A percentile compares a stretch with the other conserved stretches of the same genome.
These are phyloP conservation scores for Dittrichia graveolens DNA, from an alignment of 129 eudicot species.

Conservation along the genomic window DNA sequence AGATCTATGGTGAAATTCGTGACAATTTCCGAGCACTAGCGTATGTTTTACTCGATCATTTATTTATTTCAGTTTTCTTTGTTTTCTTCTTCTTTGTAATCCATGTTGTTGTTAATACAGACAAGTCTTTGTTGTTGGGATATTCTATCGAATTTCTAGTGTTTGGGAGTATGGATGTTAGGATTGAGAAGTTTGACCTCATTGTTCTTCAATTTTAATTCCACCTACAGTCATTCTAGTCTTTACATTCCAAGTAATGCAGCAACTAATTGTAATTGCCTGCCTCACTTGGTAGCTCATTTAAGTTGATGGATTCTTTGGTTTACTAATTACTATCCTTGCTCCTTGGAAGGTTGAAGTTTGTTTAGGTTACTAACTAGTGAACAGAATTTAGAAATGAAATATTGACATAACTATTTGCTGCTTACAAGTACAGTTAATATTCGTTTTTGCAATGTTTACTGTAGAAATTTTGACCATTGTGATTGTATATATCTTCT, in stretches of 20 bases:
- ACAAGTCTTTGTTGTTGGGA: constrained; percentile 5
- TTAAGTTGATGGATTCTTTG: background rate
- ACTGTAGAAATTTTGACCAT: background rate
- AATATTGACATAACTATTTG: background rate
- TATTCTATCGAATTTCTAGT: constrained; percentile 1
- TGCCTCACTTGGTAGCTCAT: constrained; percentile 7
- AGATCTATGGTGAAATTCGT: constrained; percentile 96
- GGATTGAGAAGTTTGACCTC: background rate
- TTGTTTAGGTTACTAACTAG: background rate
- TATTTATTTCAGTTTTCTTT: background rate
- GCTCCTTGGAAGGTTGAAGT: background rate
- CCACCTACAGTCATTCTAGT: no score
- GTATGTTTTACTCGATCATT: constrained; percentile 37
- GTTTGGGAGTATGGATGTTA: constrained; percentile 15
- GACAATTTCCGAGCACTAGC: constrained; percentile 90
- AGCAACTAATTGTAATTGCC: background rate
- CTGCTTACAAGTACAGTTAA: background rate
- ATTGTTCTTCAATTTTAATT: background rate
- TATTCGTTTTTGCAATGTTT: background rate
- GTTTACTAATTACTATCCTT: background rate
- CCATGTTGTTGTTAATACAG: background rate
- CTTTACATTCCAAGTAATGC: constrained; percentile 5
- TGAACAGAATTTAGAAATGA: background rate
- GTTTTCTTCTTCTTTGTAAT: background rate
- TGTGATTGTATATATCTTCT: background rate